Evolutionary conservation across 257 asterid species (phyloP).

Genomic region (Solanum sitiens): DNA sequence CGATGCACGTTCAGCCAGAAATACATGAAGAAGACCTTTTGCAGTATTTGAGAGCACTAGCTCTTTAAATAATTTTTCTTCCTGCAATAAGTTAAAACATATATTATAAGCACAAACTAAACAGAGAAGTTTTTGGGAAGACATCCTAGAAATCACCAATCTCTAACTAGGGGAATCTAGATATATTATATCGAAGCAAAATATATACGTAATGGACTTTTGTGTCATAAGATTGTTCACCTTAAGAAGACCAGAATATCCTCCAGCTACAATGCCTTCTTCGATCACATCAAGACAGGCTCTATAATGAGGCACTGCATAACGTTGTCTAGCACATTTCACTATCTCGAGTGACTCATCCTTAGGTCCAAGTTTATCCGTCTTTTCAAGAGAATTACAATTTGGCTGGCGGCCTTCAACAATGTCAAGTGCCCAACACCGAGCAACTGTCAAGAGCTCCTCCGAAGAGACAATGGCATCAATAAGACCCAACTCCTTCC

Average conservation of each 20-base stretch:
- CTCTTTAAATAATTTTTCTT: conserved; percentile 39
- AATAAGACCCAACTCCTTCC: conserved; percentile 32
- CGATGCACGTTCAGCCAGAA: conserved; percentile 46
- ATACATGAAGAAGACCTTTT: conserved; percentile 41
- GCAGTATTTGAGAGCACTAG: conserved; percentile 50
- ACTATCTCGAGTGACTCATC: conserved; percentile 37
- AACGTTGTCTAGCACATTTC: conserved; percentile 22
- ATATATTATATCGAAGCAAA: neutral
- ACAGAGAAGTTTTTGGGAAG: neutral
- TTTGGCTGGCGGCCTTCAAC: conserved; percentile 29
- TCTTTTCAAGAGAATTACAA: conserved; percentile 34
- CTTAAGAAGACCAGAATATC: conserved; percentile 38
- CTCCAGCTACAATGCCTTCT: conserved; percentile 40
- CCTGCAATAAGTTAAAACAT: conserved; percentile 19
- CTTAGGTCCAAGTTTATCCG: conserved; percentile 37
- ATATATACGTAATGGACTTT: neutral
- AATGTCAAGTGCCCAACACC: conserved; percentile 50
- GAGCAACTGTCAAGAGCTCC: conserved; percentile 37
- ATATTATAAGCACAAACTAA: neutral
- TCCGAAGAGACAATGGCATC: conserved; percentile 43
- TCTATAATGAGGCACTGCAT: conserved; percentile 15
- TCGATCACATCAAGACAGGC: conserved; percentile 48
- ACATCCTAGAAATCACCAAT: neutral
- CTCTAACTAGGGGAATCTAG: no score
- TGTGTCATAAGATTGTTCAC: conserved; percentile 3